phyloP scores from a whole-genome alignment of 148 eudicot genomes.

The Simmondsia chinensis region DNA sequence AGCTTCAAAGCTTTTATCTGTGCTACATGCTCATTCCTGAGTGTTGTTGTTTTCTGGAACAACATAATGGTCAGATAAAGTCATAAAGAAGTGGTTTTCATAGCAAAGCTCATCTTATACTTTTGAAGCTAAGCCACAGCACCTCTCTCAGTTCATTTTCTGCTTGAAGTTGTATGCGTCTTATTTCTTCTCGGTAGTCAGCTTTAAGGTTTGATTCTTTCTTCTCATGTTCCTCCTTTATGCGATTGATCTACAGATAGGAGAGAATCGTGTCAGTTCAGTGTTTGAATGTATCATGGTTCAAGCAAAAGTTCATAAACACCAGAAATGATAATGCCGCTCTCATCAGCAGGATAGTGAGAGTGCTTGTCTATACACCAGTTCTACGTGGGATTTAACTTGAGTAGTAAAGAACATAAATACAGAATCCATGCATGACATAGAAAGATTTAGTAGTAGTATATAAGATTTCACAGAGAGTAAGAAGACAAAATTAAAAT shows the following conservation, averaged over 20 bases:
- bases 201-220: slow-evolving; percentile 46
- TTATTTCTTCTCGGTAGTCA: slow-evolving; percentile 61
- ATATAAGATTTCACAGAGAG: no score
- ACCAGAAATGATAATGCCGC: no score
- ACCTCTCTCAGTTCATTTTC: slow-evolving; percentile 88
- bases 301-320: no score
- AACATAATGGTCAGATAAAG: slow-evolving; percentile 7
- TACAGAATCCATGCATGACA: no score
- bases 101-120: not conserved
- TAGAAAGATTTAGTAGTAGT: no score
- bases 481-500: no score
- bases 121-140: not conserved
- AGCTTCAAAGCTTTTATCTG: slow-evolving; percentile 61
- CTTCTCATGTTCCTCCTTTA: slow-evolving; percentile 50
- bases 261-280: slow-evolving; percentile 2
- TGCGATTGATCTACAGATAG: slow-evolving; percentile 43
- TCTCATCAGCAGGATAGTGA: no score
- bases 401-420: no score
- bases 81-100: not conserved
- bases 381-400: no score
- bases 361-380: no score
- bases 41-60: slow-evolving; percentile 47
- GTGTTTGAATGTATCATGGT: no score
- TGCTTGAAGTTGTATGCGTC: slow-evolving; percentile 47
- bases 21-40: slow-evolving; percentile 74